phyloP scores from a whole-genome alignment of 176 grass and related monocot species.

The Aegilops longissima region DNA sequence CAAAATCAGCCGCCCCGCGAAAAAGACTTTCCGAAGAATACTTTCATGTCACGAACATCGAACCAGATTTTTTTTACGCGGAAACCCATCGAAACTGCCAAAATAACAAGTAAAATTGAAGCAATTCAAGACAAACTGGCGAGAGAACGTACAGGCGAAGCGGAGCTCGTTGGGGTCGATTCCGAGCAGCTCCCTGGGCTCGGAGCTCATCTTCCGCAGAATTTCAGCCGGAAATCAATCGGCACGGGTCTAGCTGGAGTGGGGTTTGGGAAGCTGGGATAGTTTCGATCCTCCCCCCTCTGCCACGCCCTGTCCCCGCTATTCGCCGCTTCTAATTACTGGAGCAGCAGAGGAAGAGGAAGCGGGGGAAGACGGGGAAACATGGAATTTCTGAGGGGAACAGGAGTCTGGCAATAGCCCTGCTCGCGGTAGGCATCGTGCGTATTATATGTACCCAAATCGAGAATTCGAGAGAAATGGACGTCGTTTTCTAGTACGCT shows the following conservation, averaged over 20 bases:
- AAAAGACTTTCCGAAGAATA: neutral
- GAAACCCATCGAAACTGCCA: neutral
- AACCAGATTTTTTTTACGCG: neutral
- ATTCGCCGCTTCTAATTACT: neutral
- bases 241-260: neutral
- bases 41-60: neutral
- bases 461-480: conserved; percentile 4
- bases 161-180: conserved; percentile 73
- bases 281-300: neutral
- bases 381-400: neutral
- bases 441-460: neutral
- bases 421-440: neutral
- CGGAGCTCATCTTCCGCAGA: conserved; percentile 43
- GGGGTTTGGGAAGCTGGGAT: neutral
- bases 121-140: neutral
- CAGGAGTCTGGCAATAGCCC: neutral
- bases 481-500: neutral
- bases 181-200: conserved; percentile 55
- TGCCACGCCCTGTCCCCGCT: neutral
- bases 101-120: neutral
- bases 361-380: conserved; percentile 2
- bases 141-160: conserved; percentile 54
- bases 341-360: conserved; percentile 31
- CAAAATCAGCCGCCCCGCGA: neutral
- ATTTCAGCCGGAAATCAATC: neutral